Base-by-base conservation (phyloP, 1,139 yeast species). In the Pichia sp. region DNA sequence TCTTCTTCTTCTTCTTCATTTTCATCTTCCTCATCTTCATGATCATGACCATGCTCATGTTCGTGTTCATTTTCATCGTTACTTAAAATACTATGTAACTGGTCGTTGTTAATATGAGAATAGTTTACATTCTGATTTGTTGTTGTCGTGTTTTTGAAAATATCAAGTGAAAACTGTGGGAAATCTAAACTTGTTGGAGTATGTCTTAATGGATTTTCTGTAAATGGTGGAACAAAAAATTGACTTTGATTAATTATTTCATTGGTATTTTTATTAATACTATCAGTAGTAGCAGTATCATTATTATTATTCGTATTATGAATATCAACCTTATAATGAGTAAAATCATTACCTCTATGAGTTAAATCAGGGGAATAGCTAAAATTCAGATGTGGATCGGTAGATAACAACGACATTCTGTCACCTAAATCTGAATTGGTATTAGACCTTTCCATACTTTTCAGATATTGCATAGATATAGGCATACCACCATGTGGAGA, bases 401-500 rank as follows among this genome's bases (percentile, higher is more conserved):
- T 37, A n/a, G 38, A 33, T 10, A 34, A 11, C 19, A 37, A 15
- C 6, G 38, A 19, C 41, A 37, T 33, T 18, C 29, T 33, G 3
- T 24, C 15, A 9, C 29, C 8, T 15, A 36, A 15, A 11, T 37
- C 36, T 18, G 10, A 20, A 9, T 36, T 7, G 26, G 25, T 32
- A 22, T 24, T 11, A 5, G 28, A 29, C 10, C 26, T 22, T 15
- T 35, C 47, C 15, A 49, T 31, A 10, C 44, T 26, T 19, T 36
- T 33, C 25, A 46, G 29, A 34, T 45, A 55, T 21, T 54, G 51
- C 38, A 52, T 44, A 4, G 59, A 44, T 6, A 59, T 42, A 1
- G 64, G 64, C 10, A 57, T 31, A 3, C 64, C 64, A 6, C 69
- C 69, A 55, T 75, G 80, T 3, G 81, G 80, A 21, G 78, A 67